Evolutionary conservation across 2,329 filamentous ascomycete species (phyloP).

Genomic region (Thyridium curvatum): DNA sequence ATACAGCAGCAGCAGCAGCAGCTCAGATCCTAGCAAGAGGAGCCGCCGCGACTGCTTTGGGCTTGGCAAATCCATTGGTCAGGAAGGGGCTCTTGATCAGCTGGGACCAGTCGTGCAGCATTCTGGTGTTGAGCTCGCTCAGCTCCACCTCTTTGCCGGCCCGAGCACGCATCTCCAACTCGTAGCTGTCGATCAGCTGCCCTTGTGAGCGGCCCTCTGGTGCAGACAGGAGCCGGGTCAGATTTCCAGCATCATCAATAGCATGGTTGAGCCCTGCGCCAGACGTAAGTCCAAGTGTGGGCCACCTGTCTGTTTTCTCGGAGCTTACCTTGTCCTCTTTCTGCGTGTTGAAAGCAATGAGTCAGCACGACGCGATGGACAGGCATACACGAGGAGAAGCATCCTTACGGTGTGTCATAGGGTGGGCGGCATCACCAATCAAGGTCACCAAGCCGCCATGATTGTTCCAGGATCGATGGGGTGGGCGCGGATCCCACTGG

Average conservation of each 20-base stretch:
- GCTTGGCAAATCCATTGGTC: conserved; percentile 11
- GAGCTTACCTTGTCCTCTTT: too few relatives aligned
- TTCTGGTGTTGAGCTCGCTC: conserved; percentile 33
- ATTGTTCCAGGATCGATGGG: background rate
- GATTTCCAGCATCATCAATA: conserved; percentile 32
- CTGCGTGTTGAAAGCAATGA: too few relatives aligned
- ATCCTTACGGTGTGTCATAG: conserved; percentile 1
- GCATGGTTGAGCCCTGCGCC: conserved; percentile 36
- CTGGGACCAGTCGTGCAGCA: conserved; percentile 35
- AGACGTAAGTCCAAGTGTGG: conserved; percentile 2
- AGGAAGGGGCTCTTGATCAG: conserved; percentile 21
- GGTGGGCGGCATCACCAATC: background rate
- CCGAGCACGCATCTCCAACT: conserved; percentile 37
- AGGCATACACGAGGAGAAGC: too few relatives aligned
- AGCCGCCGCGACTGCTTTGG: too few relatives aligned
- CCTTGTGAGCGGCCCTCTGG: conserved; percentile 10
- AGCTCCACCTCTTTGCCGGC: conserved; percentile 34
- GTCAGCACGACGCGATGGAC: too few relatives aligned
- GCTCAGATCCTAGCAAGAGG: too few relatives aligned
- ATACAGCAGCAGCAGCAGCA: too few relatives aligned
- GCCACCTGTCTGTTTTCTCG: too few relatives aligned
- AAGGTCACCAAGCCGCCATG: background rate
- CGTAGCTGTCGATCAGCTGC: conserved; percentile 28
- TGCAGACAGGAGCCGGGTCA: conserved; percentile 22
- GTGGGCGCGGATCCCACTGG: background rate